Percentiles rank a stretch among this genome's conserved stretches.
phyloP scores from a whole-genome alignment of 441 rosid genomes.

The Pelargonium citronellum region DNA sequence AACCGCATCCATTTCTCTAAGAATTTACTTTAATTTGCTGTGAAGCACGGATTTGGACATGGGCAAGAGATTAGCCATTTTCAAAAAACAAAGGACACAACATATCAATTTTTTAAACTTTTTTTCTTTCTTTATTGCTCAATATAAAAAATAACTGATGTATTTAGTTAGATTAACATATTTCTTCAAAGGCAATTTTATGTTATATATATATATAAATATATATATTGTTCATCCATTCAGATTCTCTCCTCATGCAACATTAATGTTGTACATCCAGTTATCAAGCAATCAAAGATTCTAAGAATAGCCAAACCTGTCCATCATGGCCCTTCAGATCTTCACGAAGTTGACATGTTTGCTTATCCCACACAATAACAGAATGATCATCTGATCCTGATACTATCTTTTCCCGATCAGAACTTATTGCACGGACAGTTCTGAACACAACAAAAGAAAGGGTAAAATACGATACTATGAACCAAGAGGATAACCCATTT shows the following conservation, averaged over 20 bases:
- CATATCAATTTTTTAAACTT: too few relatives aligned
- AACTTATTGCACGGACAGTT: constrained; percentile 90
- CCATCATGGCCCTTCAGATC: constrained; percentile 94
- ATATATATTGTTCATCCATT: too few relatives aligned
- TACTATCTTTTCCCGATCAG: constrained; percentile 93
- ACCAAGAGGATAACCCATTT: constrained; percentile 11
- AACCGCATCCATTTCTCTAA: too few relatives aligned
- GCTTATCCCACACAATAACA: constrained; percentile 97
- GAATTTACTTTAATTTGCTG: too few relatives aligned
- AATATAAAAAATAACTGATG: too few relatives aligned
- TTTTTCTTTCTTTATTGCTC: too few relatives aligned
- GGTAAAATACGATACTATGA: constrained; percentile 10
- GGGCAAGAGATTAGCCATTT: too few relatives aligned
- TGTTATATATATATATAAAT: too few relatives aligned
- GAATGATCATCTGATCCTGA: constrained; percentile 98
- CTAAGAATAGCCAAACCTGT: constrained; percentile 51
- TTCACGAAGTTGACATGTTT: constrained; percentile 82
- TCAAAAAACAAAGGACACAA: too few relatives aligned
- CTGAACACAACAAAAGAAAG: constrained; percentile 36
- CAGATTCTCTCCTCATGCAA: constrained; percentile 3
- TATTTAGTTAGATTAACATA: too few relatives aligned
- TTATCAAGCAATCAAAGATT: constrained; percentile 17
- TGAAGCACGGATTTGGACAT: too few relatives aligned
- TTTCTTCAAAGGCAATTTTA: too few relatives aligned
- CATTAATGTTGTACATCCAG: constrained; percentile 7